Base-by-base conservation (phyloP, 2,329 filamentous ascomycete species). In the Daldinia sp. region DNA sequence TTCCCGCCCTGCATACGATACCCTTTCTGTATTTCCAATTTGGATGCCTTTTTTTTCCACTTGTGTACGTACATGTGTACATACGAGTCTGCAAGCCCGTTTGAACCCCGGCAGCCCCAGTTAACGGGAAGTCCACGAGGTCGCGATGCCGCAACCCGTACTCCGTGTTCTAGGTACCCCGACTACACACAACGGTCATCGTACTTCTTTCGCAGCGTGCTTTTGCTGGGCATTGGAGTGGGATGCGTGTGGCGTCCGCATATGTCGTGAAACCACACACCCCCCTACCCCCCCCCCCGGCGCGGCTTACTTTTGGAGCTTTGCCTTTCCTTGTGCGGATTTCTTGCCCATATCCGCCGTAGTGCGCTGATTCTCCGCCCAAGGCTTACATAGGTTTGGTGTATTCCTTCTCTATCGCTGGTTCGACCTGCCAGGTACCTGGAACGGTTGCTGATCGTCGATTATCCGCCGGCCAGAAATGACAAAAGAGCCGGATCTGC, bases 41-140 rank as follows among this genome's bases (percentile, higher is more conserved):
- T 50, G 47, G 47, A 50, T 15, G n/a, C 17, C 5, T 34, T 30
- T 23, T n/a, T n/a, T n/a, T n/a, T n/a, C n/a, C n/a, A 25, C 39
- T 23, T 43, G 39, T 27, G 39, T 50, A 35, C 7, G 19, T 30
- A 50, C 47, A 23, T 25, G n/a, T n/a, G 4, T 37, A 23, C 19
- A 30, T 60, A 49, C 32, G 35, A 52, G 43, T 27, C 19, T 53
- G 32, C 39, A 27, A 48, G n/a, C n/a, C 63, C 51, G 50, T 58
- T 58, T 52, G 29, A 52, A 53, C 50, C 50, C 48, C 4, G 25
- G 48, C 32, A 25, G 21, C 32, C 58, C 54, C 61, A 64, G 58
- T 64, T 54, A 53, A 61, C 58, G 57, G 64, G 55, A 56, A 58
- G 58, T 41, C 64, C 64, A 67, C 64, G 64, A 67, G 64, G 64